Base-by-base conservation (phyloP, 2,329 filamentous ascomycete species). In the Xylariaceae sp. region DNA sequence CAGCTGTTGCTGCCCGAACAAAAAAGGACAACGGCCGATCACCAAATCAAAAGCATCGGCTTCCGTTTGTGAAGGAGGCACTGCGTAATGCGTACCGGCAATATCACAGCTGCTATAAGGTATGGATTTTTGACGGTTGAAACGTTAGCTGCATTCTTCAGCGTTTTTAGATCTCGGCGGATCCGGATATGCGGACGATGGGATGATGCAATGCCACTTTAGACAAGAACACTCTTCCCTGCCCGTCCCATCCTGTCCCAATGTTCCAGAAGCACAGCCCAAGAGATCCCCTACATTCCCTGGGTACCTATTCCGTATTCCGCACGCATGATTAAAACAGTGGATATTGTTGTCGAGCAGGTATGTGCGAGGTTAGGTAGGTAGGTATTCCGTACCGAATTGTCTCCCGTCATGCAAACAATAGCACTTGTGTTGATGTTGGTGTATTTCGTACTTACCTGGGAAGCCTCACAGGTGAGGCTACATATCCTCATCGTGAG, bases 1-100 rank as follows among this genome's bases (percentile, higher is more conserved):
- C 71, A 66, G 68, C 65, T 73, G 72, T 74, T 74, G 71, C 64
- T 75, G 72, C 71, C 74, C 74, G 73, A 75, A 70, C 66, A 66
- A 42, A 42, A 42, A 42, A 10, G 11, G 11, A 42, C 70, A 72
- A 70, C 68, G 71, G 68, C 65, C 65, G 62, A 57, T 64, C 57
- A 45, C 54, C 42, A 61, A 49, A 23, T 18, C 47, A 51, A 45
- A 45, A 51, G 65, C 60, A 59, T 64, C 45, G 57, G 52, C 65
- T 61, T 68, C 64, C 67, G 65, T 68, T 69, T 69, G 67, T 57
- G 62, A 64, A 9, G 37, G 11, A 42, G 37, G 37, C 8, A 42
- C 37, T 42, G 11, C 11, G 8, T 42, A 13, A 30, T 30, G 23
- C 37, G 9, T 42, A 9, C 37, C 37, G 37, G 37, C 13, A 42